Percentiles rank a stretch among this genome's conserved stretches.
Evolutionary conservation across 1,139 yeast genomes (phyloP).

Genomic region (Hemisphaericaspora xylofermentans): DNA sequence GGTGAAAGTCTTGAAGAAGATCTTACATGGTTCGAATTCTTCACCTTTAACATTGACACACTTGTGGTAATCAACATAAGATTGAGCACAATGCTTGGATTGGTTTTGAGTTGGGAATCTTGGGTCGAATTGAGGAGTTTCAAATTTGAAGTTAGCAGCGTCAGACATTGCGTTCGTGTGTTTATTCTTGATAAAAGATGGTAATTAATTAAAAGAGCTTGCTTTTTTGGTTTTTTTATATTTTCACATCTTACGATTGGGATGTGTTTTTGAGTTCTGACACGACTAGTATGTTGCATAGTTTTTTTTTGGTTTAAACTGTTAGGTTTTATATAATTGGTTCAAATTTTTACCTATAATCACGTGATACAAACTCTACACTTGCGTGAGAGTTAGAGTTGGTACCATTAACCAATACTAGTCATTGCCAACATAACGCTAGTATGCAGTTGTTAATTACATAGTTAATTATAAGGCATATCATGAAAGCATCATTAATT

Average conservation of each 20-base stretch:
- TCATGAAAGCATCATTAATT: not conserved
- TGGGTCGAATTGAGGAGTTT: slow-evolving; percentile 86
- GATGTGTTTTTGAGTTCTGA: not conserved
- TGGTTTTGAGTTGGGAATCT: slow-evolving; percentile 97
- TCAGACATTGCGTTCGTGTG: slow-evolving; percentile 34
- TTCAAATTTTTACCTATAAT: no score
- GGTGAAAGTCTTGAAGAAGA: slow-evolving; percentile 86
- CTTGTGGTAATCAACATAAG: slow-evolving; percentile 96
- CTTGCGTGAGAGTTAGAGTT: no score
- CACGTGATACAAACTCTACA: no score
- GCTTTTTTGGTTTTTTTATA: not conserved
- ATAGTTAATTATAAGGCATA: no score
- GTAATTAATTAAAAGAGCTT: not conserved
- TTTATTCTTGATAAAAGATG: not conserved
- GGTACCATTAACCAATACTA: no score
- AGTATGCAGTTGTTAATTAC: no score
- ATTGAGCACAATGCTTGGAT: slow-evolving; percentile 97
- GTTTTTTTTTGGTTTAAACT: no score
- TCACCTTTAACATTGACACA: slow-evolving; percentile 97
- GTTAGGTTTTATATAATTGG: no score
- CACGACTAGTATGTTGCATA: not conserved
- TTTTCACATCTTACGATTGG: slow-evolving; percentile 2
- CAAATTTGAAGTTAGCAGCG: slow-evolving; percentile 47
- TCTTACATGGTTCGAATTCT: slow-evolving; percentile 96
- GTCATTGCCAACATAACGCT: no score